Base-by-base conservation (phyloP, 1,284 basidiomycete genomes). In the Stereum hirsutum region DNA sequence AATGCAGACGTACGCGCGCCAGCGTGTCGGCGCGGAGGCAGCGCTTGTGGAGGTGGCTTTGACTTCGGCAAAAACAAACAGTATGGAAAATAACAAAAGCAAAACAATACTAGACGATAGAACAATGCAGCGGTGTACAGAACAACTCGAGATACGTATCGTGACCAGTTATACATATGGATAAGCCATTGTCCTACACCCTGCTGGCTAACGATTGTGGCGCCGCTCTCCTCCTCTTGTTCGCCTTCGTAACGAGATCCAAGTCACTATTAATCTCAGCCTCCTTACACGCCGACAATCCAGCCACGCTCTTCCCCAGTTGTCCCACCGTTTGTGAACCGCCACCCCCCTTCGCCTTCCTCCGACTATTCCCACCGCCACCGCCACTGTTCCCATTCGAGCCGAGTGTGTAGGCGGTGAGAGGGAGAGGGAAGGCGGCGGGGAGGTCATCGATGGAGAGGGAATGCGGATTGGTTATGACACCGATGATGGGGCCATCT, bases 361-460 rank as follows among this genome's bases (percentile, higher is more conserved):
- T 59, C 42, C 76, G 57, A 2, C 73, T 68, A 6, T 71, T 72
- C 3, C 52, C 64, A 2, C 64, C 68, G 5, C 61, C 60, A 3
- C 57, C 53, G 1, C 61, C 60, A 6, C 56, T 57, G 37, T 58
- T 45, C 63, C 68, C 57, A 45, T 53, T 59, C 47, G 56, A 61
- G 17, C 54, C 51, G 41, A 61, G 57, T 14, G 54, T 49, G 25
- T 58, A 60, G 14, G 73, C 67, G 3, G 81, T 83, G 17, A 89
- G 71, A 3, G 86, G 76, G 12, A 89, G 67, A 0, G 86, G 82
- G 65, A 88, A 89, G 3, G 83, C 82, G 0, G 86, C 88, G 1
- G 84, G 81, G 23, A 89, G 72, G 54, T 89, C 86, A 52, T 89
- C 87, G 32, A 89, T 79, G 3, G 80, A 72, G 36, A 89, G 74